Conservation (phyloP, 768 basidiomycete species). For the Podaxis sp. region DNA sequence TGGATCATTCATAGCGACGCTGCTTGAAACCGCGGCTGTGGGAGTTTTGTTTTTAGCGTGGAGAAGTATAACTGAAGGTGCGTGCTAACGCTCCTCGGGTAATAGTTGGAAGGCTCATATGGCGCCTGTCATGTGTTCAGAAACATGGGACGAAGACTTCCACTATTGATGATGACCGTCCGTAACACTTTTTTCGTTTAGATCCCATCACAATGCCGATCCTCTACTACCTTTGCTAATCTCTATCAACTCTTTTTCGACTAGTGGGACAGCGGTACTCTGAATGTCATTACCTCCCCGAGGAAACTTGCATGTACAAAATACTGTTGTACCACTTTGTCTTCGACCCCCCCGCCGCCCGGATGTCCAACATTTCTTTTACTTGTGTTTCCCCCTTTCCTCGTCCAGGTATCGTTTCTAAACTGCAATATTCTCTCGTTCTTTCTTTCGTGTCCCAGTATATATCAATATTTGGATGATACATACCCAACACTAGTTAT, state of each 20-base stretch:
- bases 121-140: conserved; percentile 12
- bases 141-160: conserved; percentile 34
- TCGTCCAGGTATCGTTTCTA: neutral
- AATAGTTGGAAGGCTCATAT: neutral
- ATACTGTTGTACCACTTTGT: neutral
- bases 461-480: neutral
- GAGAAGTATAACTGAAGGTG: conserved; percentile 88
- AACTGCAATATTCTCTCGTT: neutral
- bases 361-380: neutral
- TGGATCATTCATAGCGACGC: conserved; percentile 82
- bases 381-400: neutral
- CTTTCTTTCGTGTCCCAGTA: neutral
- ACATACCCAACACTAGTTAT: neutral
- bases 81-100: conserved; percentile 20
- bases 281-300: neutral
- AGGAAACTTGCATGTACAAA: neutral
- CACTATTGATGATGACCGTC: conserved; percentile 14
- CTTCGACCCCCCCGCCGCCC: neutral
- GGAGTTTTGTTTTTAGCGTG: conserved; percentile 73
- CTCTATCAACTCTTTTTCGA: neutral
- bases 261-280: neutral
- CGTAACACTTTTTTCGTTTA: neutral
- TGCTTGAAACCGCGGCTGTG: conserved; percentile 78
- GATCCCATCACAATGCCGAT: neutral
- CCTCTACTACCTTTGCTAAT: neutral